phyloP scores from a whole-genome alignment of 1,284 basidiomycete genomes.

The Phylloporus gajari region DNA sequence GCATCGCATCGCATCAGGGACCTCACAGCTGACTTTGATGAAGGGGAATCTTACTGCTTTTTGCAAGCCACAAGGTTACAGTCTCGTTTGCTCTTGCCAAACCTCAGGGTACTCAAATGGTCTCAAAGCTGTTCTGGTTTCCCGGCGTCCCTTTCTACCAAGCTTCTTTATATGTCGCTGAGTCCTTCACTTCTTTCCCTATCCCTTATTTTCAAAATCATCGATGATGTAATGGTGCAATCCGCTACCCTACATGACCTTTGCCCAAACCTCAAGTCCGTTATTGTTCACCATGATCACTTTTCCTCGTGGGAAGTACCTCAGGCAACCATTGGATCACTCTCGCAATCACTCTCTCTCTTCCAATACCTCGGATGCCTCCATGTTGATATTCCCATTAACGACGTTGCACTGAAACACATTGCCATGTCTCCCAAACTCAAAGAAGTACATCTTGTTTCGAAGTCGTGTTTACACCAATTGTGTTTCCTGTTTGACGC shows the following conservation, averaged over 20 bases:
- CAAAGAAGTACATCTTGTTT: too few species aligned
- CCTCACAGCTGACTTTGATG: not conserved
- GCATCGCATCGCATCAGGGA: slow-evolving; percentile 11
- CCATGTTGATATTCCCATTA: not conserved
- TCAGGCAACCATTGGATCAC: not conserved
- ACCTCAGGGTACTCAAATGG: too few species aligned
- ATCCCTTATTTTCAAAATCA: not conserved
- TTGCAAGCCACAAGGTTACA: slow-evolving; percentile 3
- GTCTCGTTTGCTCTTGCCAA: slow-evolving; percentile 7
- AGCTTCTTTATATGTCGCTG: not conserved
- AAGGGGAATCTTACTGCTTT: not conserved
- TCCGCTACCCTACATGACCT: not conserved
- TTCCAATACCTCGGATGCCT: not conserved
- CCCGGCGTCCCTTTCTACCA: not conserved
- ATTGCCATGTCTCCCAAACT: not conserved
- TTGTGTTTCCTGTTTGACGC: not conserved
- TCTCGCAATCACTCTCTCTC: not conserved
- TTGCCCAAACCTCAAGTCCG: not conserved
- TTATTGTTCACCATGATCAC: not conserved
- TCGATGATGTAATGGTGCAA: not conserved
- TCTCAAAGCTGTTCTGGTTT: too few species aligned
- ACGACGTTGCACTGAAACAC: not conserved
- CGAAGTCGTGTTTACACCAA: not conserved
- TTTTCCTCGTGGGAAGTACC: not conserved
- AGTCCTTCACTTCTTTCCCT: not conserved